Evolutionary conservation across 495 filamentous ascomycete genomes (phyloP), one percentile per base, ranked within the genome.

Genomic region (Cercophora sp.): DNA sequence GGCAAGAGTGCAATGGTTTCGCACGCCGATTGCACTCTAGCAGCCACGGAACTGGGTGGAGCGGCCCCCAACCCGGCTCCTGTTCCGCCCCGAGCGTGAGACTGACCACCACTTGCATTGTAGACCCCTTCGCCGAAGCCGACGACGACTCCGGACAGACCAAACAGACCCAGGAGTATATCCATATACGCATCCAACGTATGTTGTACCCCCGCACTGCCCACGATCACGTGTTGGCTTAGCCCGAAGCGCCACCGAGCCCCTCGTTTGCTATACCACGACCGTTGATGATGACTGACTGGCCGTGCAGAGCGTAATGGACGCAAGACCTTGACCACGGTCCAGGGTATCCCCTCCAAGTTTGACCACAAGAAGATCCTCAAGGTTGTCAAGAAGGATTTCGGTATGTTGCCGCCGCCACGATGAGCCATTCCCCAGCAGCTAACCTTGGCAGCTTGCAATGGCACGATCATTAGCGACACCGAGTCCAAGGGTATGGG

Each of bases 41-140:
- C n/a, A n/a, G n/a, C n/a, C n/a, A n/a, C n/a, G n/a, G n/a, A n/a
- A n/a, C n/a, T n/a, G n/a, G n/a, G 37, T 50, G 27, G 18, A 4
- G 26, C 11, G 40, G 10, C 23, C 41, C 44, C 26, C 39, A 15
- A 26, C n/a, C n/a, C n/a, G n/a, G n/a, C n/a, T n/a, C n/a, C n/a
- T n/a, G n/a, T n/a, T n/a, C n/a, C n/a, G n/a, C n/a, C n/a, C n/a
- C n/a, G n/a, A n/a, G n/a, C n/a, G n/a, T n/a, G n/a, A n/a, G n/a
- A n/a, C n/a, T n/a, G n/a, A n/a, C n/a, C n/a, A n/a, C n/a, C n/a
- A n/a, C n/a, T n/a, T n/a, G n/a, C n/a, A n/a, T n/a, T 34, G 43
- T 70, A 96, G 91, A 98, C 87, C 93, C 93, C 87, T 98, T 98
- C 92, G 93, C 93, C 86, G 93, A 98, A 88, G 94, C 92, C 85